Evolutionary conservation across 148 eudicot genomes (phyloP).

Genomic region (Fagopyrum homotropicum): DNA sequence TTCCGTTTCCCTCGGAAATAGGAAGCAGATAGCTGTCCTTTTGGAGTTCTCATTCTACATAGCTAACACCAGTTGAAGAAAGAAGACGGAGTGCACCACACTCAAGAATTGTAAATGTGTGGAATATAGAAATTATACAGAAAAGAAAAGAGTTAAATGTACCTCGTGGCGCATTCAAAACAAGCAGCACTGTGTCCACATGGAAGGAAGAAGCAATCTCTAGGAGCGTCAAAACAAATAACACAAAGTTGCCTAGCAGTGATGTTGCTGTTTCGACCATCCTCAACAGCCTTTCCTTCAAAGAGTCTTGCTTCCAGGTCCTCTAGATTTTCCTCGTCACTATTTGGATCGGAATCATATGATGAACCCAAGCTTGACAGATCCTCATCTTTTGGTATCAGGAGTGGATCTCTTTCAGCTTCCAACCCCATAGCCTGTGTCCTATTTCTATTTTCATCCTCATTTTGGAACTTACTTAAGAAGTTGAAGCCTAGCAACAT

Average conservation of each 20-base stretch:
- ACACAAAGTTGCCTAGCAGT: constrained; percentile 52
- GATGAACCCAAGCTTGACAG: constrained; percentile 68
- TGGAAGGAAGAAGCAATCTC: constrained; percentile 87
- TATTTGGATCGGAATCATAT: constrained; percentile 54
- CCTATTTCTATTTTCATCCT: constrained; percentile 27
- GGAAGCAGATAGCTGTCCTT: too few species aligned
- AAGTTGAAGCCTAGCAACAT: constrained; percentile 38
- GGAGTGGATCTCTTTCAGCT: constrained; percentile 51
- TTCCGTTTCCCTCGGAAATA: too few species aligned
- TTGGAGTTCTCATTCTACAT: too few species aligned
- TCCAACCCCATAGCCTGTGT: constrained; percentile 25
- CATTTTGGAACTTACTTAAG: constrained; percentile 30
- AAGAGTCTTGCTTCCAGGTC: constrained; percentile 24
- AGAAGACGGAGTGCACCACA: not conserved
- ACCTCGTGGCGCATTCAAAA: constrained; percentile 71
- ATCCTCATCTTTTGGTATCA: constrained; percentile 63
- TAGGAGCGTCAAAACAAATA: constrained; percentile 78
- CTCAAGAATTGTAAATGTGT: not conserved
- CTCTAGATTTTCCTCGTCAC: constrained; percentile 52
- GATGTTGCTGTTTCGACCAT: constrained; percentile 29
- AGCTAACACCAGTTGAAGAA: too few species aligned
- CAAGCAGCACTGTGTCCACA: constrained; percentile 86
- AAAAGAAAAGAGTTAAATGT: not conserved
- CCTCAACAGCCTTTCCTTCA: constrained; percentile 36
- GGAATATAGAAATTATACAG: not conserved